Base-by-base conservation (phyloP, 2,329 filamentous ascomycete species). In the Trichophyton schoenleinii region DNA sequence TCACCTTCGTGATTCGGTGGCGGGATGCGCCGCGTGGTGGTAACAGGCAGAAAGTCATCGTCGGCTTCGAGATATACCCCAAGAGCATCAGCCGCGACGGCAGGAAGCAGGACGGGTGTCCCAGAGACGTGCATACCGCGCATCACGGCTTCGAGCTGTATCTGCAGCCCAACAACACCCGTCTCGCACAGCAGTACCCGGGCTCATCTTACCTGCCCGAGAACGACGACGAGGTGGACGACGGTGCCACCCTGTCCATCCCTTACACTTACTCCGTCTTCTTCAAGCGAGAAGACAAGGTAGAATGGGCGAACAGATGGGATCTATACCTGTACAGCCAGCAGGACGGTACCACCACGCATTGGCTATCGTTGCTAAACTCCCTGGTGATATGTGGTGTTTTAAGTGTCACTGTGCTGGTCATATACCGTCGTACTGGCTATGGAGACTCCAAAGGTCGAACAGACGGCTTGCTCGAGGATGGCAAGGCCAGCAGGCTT, bases 251-350 rank as follows among this genome's bases (percentile, higher is more conserved):
- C 1, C 73, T 94, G 58, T 84, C 81, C 1, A 86, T 95, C 59
- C 89, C 90, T 0, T 95, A 91, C 73, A 88, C 89, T 0, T 96
- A 95, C 74, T 92, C 89, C 2, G 87, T 95, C 13, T 95, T 94
- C 74, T 96, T 91, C 76, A 85, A 89, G 59, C 88, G 95, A 71
- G 89, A 95, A 64, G 82, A 86, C 48, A 83, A 81, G 20, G 78
- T 95, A 58, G 89, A 94, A 65, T 96, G 91, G 91, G 79, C 80
- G 61, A 89, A 86, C 67, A 83, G 90, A 60, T 96, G 91, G 90
- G 88, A 95, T 68, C 77, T 92, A 60, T 95, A 95, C 73, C 95
- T 95, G 75, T 88, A 87, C 63, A 91, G 92, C 71, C 88, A 94
- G 70, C 87, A 89, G 62, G 88, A 92, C 66, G 88, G 87, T 53